Base-by-base conservation (phyloP, 1,284 basidiomycete species). In the Heterobasidion occidentale region DNA sequence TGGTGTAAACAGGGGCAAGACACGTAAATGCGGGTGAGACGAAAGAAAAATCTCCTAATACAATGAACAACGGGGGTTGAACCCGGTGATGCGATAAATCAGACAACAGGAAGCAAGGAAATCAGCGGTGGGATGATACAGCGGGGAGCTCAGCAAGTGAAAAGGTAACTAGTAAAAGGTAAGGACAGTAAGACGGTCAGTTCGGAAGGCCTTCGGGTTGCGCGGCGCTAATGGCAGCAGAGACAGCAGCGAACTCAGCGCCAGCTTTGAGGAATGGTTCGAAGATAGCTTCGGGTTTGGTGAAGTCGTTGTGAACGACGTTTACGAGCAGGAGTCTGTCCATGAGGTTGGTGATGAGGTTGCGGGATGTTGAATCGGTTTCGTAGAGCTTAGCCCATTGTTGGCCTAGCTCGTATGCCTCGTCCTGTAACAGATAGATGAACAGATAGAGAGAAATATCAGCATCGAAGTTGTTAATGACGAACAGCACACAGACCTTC, bases 251-350 rank as follows among this genome's bases (percentile, higher is more conserved):
- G 61, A 80, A 82, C 66, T 86, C 80, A 50, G 78, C 80, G 48
- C 84, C 86, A 17, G 84, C 86, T 67, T 84, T 81, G 71, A 82
- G 78, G 80, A 98, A 96, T 0, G 92, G 91, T 64, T 80, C 77
- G 71, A 96, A 98, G 73, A 98, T 95, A 42, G 88, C 87, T 51
- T 88, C 77, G 7, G 84, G 73, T 67, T 90, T 81, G 70, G 90
- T 88, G 81, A 92, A 98, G 72, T 98, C 91, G 74, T 99, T 98
- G 71, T 98, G 94, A 15, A 98, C 94, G 62, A 99, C 88, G 70
- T 98, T 98, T 64, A 99, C 93, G 63, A 99, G 87, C 77, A 88
- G 91, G 57, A 81, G 88, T 2, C 80, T 81, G 60, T 94, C 84
- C 84, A 94, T 91, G 62, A 96, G 73, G 38, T 83, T 76, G 58